Base-by-base conservation (phyloP, 179 eudicot genomes). In the Amaranthus tricolor region DNA sequence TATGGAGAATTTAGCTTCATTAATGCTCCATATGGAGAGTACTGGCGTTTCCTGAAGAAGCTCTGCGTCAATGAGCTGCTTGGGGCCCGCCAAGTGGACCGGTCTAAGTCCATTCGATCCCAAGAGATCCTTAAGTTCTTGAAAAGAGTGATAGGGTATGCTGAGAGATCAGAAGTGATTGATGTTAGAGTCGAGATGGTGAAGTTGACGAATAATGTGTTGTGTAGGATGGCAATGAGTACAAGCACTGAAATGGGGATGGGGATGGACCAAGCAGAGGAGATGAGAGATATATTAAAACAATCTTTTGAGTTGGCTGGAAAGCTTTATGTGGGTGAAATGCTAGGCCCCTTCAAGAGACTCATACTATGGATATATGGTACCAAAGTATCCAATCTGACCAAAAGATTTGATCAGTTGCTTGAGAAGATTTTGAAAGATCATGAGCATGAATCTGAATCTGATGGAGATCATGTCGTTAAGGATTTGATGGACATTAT, bases 31-130 rank as follows among this genome's bases (percentile, higher is more conserved):
- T 84, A 79, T 16, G 85, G 85, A 10, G 56, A 73, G 7, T 79
- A 74, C 59, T 84, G 85, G 87, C 72, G 76, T 5, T 84, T 84
- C 75, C 71, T 81, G 79, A 84, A 79, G 79, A 79, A 76, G 14
- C 68, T 84, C 21, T 79, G 84, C 66, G 80, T 84, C 73, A 72
- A 70, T 14, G 80, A 84, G 72, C 77, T 84, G 47, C 77, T 84
- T 11, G 79, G 72, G 54, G 62, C 70, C 5, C 72, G 44, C n/a
- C 79, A 77, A 71, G 49, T 80, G 52, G 79, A 61, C 19, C 78
- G 76, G 49, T 77, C 77, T 43, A 50, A 19, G 3, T 62, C 55
- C 31, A 55, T 81, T 59, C 69, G 82, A 47, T 24, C 66, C 44
- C 58, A 79, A 14, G 87, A 84, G 81, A 8, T 78, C 54, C 56